phyloP scores from a whole-genome alignment of 805 yeast genomes.

The Metschnikowia kunwiensis region DNA sequence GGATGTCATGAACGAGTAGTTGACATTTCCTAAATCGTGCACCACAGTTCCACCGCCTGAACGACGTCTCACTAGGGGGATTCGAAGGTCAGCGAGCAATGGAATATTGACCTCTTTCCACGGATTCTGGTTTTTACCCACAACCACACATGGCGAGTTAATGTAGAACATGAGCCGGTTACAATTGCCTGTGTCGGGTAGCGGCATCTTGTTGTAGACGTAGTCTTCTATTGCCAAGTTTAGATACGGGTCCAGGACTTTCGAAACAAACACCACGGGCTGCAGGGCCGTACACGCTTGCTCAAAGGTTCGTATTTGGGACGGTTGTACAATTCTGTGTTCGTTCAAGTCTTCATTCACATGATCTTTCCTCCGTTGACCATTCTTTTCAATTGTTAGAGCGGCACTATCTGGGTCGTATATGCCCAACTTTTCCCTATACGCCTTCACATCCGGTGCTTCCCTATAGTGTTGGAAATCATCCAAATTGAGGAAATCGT shows the following conservation, averaged over 20 bases:
- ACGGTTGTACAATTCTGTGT: too few species aligned
- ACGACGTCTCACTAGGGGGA: conserved; percentile 72
- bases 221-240: conserved; percentile 83
- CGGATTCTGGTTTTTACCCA: conserved; percentile 95
- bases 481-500: conserved; percentile 34
- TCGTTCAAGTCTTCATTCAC: neutral
- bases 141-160: conserved; percentile 82
- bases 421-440: conserved; percentile 11
- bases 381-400: too few species aligned
- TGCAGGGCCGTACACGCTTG: conserved; percentile 12
- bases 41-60: conserved; percentile 98
- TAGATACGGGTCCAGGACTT: conserved; percentile 59
- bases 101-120: conserved; percentile 79
- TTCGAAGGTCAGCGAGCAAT: conserved; percentile 43
- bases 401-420: neutral
- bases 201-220: conserved; percentile 64
- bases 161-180: conserved; percentile 68
- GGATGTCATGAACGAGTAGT: conserved; percentile 76
- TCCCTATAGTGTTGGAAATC: conserved; percentile 41
- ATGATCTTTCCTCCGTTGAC: neutral
- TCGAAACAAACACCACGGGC: conserved; percentile 60
- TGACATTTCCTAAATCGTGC: conserved; percentile 86
- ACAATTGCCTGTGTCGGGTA: conserved; percentile 17
- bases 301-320: too few species aligned
- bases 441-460: conserved; percentile 25